Percentiles rank a stretch among this genome's conserved stretches.
Conservation (phyloP, 805 yeast species). For the Maudiozyma pseudohumilis region DNA sequence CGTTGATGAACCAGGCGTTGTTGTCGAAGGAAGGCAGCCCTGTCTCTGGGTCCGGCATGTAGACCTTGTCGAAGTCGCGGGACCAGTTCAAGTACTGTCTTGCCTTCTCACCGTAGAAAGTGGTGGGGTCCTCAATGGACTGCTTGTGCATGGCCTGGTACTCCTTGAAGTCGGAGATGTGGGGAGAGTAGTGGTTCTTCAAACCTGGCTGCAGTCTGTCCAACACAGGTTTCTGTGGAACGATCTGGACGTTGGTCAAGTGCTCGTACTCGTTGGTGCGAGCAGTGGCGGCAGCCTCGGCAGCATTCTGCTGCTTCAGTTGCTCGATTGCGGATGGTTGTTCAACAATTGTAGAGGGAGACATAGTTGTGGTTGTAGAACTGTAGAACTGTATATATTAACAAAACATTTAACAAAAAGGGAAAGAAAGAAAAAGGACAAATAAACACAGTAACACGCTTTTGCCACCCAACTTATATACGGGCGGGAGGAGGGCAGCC, state of each 20-base stretch:
- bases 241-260: slow-evolving; percentile 18
- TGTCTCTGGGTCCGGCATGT: slow-evolving; percentile 29
- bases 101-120: slow-evolving; percentile 73
- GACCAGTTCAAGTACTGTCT: slow-evolving; percentile 70
- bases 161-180: slow-evolving; percentile 37
- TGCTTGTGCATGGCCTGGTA: slow-evolving; percentile 61
- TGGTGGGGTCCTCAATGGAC: slow-evolving; percentile 71
- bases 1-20: slow-evolving; percentile 72
- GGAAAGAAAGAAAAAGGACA: not conserved
- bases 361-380: not conserved
- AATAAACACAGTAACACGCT: no score
- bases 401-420: not conserved
- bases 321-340: not conserved
- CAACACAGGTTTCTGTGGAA: slow-evolving; percentile 16
- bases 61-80: slow-evolving; percentile 54
- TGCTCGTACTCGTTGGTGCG: slow-evolving; percentile 8
- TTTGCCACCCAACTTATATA: no score
- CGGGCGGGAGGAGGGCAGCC: no score
- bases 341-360: slow-evolving; percentile 2
- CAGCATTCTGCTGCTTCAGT: not conserved
- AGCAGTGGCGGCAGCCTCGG: not conserved
- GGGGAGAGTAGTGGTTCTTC: slow-evolving; percentile 37
- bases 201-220: slow-evolving; percentile 15
- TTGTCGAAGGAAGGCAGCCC: slow-evolving; percentile 33
- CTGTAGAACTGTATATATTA: no score